Evolutionary conservation across 345 rosid species (phyloP).

Genomic region (Acer negundo): DNA sequence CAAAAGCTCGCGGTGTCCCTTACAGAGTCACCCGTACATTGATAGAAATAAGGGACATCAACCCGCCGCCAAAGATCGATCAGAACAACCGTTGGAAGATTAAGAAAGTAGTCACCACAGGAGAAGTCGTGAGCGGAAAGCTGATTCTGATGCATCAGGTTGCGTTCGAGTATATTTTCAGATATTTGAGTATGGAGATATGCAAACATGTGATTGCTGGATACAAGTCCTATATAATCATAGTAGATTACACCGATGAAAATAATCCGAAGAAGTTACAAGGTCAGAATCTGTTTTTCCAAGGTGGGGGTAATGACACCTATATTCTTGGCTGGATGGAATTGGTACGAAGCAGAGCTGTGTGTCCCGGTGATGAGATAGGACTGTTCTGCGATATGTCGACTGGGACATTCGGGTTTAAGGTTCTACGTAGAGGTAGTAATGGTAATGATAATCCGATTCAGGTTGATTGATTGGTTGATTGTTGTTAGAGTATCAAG

Average conservation of each 20-base stretch:
- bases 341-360: slow-evolving; percentile 18
- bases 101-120: slow-evolving; percentile 11
- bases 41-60: slow-evolving; percentile 26
- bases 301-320: slow-evolving; percentile 23
- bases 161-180: slow-evolving; percentile 32
- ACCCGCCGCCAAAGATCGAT: not conserved
- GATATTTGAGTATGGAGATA: slow-evolving; percentile 29
- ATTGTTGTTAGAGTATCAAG: too few relatives aligned
- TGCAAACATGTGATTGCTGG: slow-evolving; percentile 26
- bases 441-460: not conserved
- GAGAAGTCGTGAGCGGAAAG: slow-evolving; percentile 30
- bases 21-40: slow-evolving; percentile 23
- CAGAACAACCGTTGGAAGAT: slow-evolving; percentile 40
- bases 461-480: not conserved
- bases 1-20: slow-evolving; percentile 11
- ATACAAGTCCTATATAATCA: slow-evolving; percentile 12
- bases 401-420: slow-evolving; percentile 25
- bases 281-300: slow-evolving; percentile 30
- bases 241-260: slow-evolving; percentile 40
- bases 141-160: slow-evolving; percentile 25
- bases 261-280: slow-evolving; percentile 27
- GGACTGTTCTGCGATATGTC: slow-evolving; percentile 41
- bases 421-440: slow-evolving; percentile 18
- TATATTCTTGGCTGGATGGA: slow-evolving; percentile 32
- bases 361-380: slow-evolving; percentile 32